These are phyloP conservation scores for Penicillium antarcticum DNA, from an alignment of 495 filamentous ascomycete species.

Conservation along the genomic window DNA sequence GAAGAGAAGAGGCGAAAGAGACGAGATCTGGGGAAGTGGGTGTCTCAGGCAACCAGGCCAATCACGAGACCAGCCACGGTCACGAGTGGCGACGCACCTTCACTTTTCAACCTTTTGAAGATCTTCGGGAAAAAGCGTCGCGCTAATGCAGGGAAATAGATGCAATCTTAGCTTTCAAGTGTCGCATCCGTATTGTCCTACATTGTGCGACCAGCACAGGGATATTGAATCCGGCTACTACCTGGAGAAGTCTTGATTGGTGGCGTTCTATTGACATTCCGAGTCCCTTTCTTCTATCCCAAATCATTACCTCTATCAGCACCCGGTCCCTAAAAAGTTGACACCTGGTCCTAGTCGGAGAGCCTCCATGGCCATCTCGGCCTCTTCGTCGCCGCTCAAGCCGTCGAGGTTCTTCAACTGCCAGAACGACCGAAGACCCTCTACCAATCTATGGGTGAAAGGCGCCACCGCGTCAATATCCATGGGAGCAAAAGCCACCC, in stretches of 20 bases:
- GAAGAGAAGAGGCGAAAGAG: constrained; percentile 4
- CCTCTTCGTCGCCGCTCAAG: constrained; percentile 52
- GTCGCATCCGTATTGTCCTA: not conserved
- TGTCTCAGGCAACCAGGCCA: constrained; percentile 10
- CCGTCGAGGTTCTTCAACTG: constrained; percentile 60
- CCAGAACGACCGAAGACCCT: constrained; percentile 74
- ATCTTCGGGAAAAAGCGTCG: not conserved
- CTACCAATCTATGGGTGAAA: constrained; percentile 58
- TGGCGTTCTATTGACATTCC: not conserved
- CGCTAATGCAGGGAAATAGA: constrained; percentile 2
- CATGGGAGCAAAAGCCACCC: constrained; percentile 87
- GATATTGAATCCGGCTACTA: not conserved
- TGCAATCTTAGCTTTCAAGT: not conserved
- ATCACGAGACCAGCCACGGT: constrained; percentile 10
- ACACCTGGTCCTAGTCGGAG: constrained; percentile 6
- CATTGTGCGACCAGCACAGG: not conserved
- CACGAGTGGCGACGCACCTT: constrained; percentile 5
- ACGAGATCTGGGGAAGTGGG: constrained; percentile 4
- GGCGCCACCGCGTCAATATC: constrained; percentile 60
- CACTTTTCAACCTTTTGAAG: not conserved
- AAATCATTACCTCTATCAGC: constrained; percentile 7
- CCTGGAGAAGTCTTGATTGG: not conserved
- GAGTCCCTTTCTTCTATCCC: not conserved
- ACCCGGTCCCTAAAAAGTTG: constrained; percentile 28
- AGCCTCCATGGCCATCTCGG: constrained; percentile 11